Evolutionary conservation across 352 stramenopile species (phyloP), one percentile per base, ranked within the genome.

Genomic region (Aphanomyces astaci): DNA sequence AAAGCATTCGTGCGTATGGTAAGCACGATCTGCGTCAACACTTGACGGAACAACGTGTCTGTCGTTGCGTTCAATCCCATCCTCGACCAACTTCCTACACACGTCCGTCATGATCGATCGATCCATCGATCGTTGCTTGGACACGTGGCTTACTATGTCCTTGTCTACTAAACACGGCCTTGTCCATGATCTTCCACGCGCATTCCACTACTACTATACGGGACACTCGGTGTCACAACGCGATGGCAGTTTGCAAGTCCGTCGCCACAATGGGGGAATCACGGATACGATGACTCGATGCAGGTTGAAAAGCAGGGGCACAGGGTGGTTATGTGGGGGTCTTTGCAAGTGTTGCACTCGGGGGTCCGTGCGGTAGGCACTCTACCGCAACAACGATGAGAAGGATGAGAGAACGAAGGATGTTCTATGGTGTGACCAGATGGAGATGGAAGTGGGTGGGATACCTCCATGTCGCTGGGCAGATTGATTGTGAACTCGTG

Each of bases 141-240:
- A n/a, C n/a, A n/a, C n/a, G n/a, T n/a, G n/a, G n/a, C n/a, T n/a
- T n/a, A n/a, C n/a, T n/a, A n/a, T n/a, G n/a, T n/a, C n/a, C n/a
- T n/a, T n/a, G n/a, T n/a, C n/a, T n/a, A n/a, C n/a, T 92, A 66
- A 94, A 94, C 28, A 85, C 74, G 48, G 80, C 81, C 70, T 98
- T 97, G 75, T 99, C 96, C 33, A 98, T 90, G 66, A 99, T 92
- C 64, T 96, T 95, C 15, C 95, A 71, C 32, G 89, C 89, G n/a
- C n/a, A n/a, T n/a, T n/a, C n/a, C n/a, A n/a, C n/a, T n/a, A n/a
- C n/a, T n/a, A n/a, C n/a, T n/a, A n/a, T n/a, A n/a, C n/a, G n/a
- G n/a, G n/a, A 56, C 87, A 96, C 68, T 90, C 86, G 24, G 78
- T 53, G 55, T 49, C 60, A 17, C 27, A 70, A 56, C 22, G 46